phyloP scores from a whole-genome alignment of 2,329 filamentous ascomycete species.

The Fusarium proliferatum region DNA sequence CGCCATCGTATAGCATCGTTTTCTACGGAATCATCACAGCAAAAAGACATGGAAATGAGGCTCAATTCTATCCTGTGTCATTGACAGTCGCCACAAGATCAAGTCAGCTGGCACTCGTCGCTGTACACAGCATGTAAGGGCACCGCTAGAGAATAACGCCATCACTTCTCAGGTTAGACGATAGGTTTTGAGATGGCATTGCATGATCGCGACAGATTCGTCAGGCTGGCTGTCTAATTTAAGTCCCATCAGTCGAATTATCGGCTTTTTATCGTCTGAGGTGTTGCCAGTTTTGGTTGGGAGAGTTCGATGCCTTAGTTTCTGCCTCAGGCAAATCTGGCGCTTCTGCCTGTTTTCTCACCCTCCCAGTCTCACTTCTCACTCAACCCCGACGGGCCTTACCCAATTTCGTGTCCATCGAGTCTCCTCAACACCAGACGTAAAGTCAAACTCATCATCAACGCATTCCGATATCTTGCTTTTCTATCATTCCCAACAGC shows the following conservation, averaged over 20 bases:
- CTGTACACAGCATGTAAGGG: neutral
- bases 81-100: neutral
- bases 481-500: too few species aligned
- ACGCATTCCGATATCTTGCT: neutral
- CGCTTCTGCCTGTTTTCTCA: conserved; percentile 4
- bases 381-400: neutral
- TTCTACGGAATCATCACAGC: neutral
- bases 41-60: neutral
- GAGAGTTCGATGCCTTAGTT: neutral
- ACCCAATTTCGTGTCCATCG: neutral
- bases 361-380: neutral
- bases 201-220: neutral
- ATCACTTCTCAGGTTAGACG: neutral
- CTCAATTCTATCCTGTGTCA: neutral
- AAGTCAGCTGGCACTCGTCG: neutral
- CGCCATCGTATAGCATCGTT: neutral
- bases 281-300: neutral
- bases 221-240: neutral
- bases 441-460: neutral
- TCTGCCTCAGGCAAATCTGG: conserved; percentile 12
- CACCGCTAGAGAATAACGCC: neutral
- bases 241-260: neutral
- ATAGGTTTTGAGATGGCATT: neutral
- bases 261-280: neutral
- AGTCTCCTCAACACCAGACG: neutral